Percentiles rank a stretch among this genome's conserved stretches.
These are phyloP conservation scores for Ophiostoma perfectum DNA, from an alignment of 2,329 filamentous ascomycete species.

Conservation along the genomic window DNA sequence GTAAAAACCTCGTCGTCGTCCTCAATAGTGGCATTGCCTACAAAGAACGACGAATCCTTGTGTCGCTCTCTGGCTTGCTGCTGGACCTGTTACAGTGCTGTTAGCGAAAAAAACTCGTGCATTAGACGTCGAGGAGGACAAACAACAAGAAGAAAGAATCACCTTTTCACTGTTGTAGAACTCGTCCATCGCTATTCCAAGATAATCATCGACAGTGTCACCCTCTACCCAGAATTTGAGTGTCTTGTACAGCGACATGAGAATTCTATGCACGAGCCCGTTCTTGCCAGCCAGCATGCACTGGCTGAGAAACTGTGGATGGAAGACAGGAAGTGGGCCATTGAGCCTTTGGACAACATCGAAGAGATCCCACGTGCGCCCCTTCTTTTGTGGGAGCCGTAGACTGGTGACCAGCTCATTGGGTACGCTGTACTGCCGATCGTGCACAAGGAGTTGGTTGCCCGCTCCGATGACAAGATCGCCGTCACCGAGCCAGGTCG, in stretches of 20 bases:
- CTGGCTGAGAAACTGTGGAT: conserved; percentile 84
- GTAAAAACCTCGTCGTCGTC: conserved; percentile 61
- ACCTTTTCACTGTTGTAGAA: conserved; percentile 45
- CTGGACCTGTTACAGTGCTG: neutral
- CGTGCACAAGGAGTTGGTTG: conserved; percentile 83
- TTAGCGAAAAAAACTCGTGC: neutral
- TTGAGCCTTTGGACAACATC: conserved; percentile 79
- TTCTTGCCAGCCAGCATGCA: conserved; percentile 78
- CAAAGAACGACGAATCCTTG: conserved; percentile 35
- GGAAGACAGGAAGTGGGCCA: conserved; percentile 80
- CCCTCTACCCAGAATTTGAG: conserved; percentile 80
- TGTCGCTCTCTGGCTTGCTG: conserved; percentile 13
- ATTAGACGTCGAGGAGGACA: too few species aligned
- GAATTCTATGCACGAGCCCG: conserved; percentile 62
- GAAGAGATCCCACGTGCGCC: conserved; percentile 64
- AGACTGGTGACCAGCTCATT: conserved; percentile 53
- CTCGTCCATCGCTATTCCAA: conserved; percentile 60
- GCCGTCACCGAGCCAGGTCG: conserved; percentile 81
- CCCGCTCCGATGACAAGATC: conserved; percentile 83
- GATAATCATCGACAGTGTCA: conserved; percentile 71
- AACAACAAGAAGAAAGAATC: conserved; percentile 10
- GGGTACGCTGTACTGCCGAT: conserved; percentile 63
- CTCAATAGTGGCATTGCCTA: conserved; percentile 34
- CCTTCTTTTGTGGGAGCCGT: conserved; percentile 44
- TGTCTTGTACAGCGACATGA: conserved; percentile 66